Evolutionary conservation across 2,329 filamentous ascomycete species (phyloP), one percentile per base, ranked within the genome.

Genomic region (Ambrosiella xylebori): DNA sequence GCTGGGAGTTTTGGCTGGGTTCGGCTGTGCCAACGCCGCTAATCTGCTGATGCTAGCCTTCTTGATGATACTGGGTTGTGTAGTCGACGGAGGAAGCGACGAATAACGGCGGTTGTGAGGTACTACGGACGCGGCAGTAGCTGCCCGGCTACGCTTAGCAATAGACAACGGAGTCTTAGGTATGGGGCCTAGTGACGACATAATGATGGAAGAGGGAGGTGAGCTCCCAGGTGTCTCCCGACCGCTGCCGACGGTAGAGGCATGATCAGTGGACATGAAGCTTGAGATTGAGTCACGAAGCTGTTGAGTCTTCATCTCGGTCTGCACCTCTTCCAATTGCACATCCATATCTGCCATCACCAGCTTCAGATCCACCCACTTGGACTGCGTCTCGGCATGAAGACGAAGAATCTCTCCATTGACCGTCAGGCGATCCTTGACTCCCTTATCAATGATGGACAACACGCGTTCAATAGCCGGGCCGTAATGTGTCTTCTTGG

Each of bases 391-490:
- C 65, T 97, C 90, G 6, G 82, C 80, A 65, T 95, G 85, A 38
- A 97, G 74, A 50, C 89, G 81, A 36, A 97, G 71, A 62, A 97
- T 93, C 70, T 97, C 93, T 50, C 93, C 93, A 66, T 98, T 97
- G 58, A 97, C 88, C 0, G 93, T 97, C 54, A 96, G 75, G n/a
- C 93, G 82, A 66, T 97, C 89, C 67, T 87, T 86, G 65, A 97
- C 85, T n/a, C 93, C 93, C 67, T 88, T 91, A 64, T 96, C 88
- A 55, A 97, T 96, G 66, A 97, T 94, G 44, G 85, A 83, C 15
- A 97, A 72, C 7, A 98, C 88, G 47, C 90, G 81, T 67, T 93
- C 88, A 67, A 98, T 94, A 1, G 93, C 91, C 8, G 90, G 88
- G 1, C 89, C 86, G 66, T 97, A 98, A 68, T 97, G 91, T 60